A percentile compares a stretch with the other conserved stretches of the same genome.
phyloP scores from a whole-genome alignment of 164 flowering plant genomes.

The Amborella trichopoda region DNA sequence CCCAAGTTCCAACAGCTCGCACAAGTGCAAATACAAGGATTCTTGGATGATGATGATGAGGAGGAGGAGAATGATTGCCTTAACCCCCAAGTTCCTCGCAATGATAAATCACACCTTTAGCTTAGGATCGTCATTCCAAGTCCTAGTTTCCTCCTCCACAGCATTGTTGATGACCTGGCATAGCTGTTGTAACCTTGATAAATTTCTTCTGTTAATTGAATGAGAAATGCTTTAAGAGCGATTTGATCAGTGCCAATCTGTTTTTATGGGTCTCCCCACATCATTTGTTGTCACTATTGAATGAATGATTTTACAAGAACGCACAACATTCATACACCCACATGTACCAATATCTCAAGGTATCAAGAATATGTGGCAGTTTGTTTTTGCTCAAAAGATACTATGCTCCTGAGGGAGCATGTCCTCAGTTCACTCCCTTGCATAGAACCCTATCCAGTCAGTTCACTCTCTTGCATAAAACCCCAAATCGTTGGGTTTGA shows the following conservation, averaged over 20 bases:
- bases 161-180: too few species aligned
- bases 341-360: too few species aligned
- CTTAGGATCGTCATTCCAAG: not conserved
- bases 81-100: slow-evolving; percentile 1
- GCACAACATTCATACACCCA: too few species aligned
- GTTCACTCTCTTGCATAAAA: too few species aligned
- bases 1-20: slow-evolving; percentile 16
- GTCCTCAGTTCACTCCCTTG: too few species aligned
- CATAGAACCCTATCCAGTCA: too few species aligned
- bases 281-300: not conserved
- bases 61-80: slow-evolving; percentile 11
- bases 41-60: slow-evolving; percentile 14
- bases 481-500: too few species aligned
- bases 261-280: not conserved
- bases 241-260: not conserved
- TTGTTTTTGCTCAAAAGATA: too few species aligned
- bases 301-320: not conserved
- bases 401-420: too few species aligned
- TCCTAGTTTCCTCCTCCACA: not conserved
- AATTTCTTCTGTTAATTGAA: not conserved
- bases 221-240: not conserved
- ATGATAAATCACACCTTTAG: slow-evolving; percentile 9
- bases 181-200: not conserved
- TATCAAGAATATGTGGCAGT: too few species aligned
- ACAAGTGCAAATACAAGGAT: slow-evolving; percentile 8